Percentiles rank a stretch among this genome's conserved stretches.
phyloP scores from a whole-genome alignment of 2,329 filamentous ascomycete species.

The Torrubiellomyces zombiae region DNA sequence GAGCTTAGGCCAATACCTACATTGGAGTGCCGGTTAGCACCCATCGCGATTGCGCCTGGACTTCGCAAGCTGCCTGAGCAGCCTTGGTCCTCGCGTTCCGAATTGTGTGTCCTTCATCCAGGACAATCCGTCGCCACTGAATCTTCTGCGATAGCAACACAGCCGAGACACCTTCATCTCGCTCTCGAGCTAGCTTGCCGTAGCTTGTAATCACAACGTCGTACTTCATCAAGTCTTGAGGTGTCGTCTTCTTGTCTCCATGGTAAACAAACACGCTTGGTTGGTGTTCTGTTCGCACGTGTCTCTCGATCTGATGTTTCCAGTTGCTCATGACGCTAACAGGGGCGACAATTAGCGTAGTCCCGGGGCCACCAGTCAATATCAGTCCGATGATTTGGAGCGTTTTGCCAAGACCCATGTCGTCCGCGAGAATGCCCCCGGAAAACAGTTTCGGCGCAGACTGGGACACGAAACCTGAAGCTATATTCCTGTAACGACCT shows the following conservation, averaged over 20 bases:
- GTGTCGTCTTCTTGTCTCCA: slow-evolving; percentile 40
- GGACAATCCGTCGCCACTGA: slow-evolving; percentile 61
- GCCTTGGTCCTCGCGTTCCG: slow-evolving; percentile 61
- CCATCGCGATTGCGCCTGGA: slow-evolving; percentile 62
- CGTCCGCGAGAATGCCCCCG: slow-evolving; percentile 71
- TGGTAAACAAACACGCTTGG: slow-evolving; percentile 63
- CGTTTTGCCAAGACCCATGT: slow-evolving; percentile 88
- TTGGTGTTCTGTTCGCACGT: slow-evolving; percentile 46
- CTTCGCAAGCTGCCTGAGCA: slow-evolving; percentile 47
- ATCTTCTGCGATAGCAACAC: slow-evolving; percentile 22
- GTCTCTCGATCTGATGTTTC: slow-evolving; percentile 60
- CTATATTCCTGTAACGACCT: slow-evolving; percentile 43
- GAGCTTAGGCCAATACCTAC: slow-evolving; percentile 17
- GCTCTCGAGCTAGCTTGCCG: slow-evolving; percentile 55
- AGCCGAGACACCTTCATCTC: slow-evolving; percentile 25
- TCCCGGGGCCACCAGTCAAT: slow-evolving; percentile 35
- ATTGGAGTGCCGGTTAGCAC: slow-evolving; percentile 68
- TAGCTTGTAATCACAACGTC: slow-evolving; percentile 78
- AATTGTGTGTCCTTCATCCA: slow-evolving; percentile 74
- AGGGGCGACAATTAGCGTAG: slow-evolving; percentile 67
- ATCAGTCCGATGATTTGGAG: slow-evolving; percentile 73
- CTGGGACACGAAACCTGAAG: slow-evolving; percentile 40
- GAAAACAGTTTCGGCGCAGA: slow-evolving; percentile 47
- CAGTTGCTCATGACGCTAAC: slow-evolving; percentile 85
- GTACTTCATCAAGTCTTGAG: slow-evolving; percentile 42